Evolutionary conservation across 139 green algal species (phyloP).

Genomic region (Chlamydomonas applanata): DNA sequence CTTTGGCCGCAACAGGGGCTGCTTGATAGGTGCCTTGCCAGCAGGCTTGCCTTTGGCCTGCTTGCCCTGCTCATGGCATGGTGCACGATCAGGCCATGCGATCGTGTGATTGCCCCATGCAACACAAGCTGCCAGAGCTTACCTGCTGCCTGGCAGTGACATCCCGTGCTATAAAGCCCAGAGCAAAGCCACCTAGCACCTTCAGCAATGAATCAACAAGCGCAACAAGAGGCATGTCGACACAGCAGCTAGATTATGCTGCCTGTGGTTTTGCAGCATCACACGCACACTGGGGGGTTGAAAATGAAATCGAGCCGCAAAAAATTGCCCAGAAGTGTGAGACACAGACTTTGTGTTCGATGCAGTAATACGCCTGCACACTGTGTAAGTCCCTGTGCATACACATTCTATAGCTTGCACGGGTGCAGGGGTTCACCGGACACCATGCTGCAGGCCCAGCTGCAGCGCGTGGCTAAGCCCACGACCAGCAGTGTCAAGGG

Average conservation of each 20-base stretch:
- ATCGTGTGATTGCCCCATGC: too few species aligned
- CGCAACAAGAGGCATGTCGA: neutral
- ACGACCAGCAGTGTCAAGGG: too few species aligned
- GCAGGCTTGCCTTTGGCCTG: neutral
- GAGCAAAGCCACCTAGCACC: conserved; percentile 21
- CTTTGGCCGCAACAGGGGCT: neutral
- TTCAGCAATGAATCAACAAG: conserved; percentile 31
- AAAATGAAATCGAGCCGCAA: too few species aligned
- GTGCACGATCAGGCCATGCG: neutral
- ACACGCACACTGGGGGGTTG: too few species aligned
- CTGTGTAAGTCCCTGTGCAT: too few species aligned
- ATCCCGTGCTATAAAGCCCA: conserved; percentile 20
- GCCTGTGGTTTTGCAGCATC: neutral
- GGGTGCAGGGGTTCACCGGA: too few species aligned
- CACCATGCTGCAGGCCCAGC: too few species aligned
- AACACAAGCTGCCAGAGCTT: neutral
- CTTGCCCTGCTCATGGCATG: neutral
- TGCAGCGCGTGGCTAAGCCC: too few species aligned
- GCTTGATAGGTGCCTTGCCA: neutral
- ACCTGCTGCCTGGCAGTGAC: neutral
- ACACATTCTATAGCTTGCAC: too few species aligned
- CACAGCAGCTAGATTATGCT: neutral
- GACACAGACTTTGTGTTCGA: too few species aligned
- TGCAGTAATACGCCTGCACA: too few species aligned
- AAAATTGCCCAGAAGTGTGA: too few species aligned